Conservation (phyloP, 73 alveolate genomes). For the Paramecium octaurelia region DNA sequence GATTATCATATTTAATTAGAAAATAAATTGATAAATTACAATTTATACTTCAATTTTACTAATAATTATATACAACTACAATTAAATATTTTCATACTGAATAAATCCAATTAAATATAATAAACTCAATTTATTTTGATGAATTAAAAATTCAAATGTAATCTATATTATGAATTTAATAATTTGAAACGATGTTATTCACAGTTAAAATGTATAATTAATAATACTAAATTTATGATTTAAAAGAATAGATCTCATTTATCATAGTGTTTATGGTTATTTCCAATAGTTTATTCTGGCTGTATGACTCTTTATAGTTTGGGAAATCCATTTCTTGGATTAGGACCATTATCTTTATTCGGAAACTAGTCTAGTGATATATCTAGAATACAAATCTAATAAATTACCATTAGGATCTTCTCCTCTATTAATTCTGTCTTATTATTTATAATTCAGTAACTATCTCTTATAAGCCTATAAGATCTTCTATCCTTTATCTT, state of each 20-base stretch:
- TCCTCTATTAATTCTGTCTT: conserved; percentile 53
- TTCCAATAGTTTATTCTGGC: neutral
- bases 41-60: neutral
- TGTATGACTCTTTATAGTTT: neutral
- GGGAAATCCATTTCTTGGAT: conserved; percentile 65
- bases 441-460: conserved; percentile 42
- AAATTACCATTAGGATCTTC: conserved; percentile 62
- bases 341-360: conserved; percentile 58
- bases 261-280: neutral
- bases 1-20: no score
- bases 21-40: no score
- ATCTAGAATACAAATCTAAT: neutral
- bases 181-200: neutral
- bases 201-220: neutral
- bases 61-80: neutral
- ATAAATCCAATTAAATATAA: no score
- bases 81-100: no score
- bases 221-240: neutral
- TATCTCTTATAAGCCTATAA: conserved; percentile 51
- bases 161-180: neutral
- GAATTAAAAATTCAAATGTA: neutral
- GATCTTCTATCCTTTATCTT: conserved; percentile 59
- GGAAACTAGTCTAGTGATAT: conserved; percentile 51
- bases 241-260: neutral
- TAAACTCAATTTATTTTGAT: no score